A percentile compares a stretch with the other conserved stretches of the same genome.
These are phyloP conservation scores for Pseudocercospora ulei DNA, from an alignment of 2,329 filamentous ascomycete genomes.

Conservation along the genomic window DNA sequence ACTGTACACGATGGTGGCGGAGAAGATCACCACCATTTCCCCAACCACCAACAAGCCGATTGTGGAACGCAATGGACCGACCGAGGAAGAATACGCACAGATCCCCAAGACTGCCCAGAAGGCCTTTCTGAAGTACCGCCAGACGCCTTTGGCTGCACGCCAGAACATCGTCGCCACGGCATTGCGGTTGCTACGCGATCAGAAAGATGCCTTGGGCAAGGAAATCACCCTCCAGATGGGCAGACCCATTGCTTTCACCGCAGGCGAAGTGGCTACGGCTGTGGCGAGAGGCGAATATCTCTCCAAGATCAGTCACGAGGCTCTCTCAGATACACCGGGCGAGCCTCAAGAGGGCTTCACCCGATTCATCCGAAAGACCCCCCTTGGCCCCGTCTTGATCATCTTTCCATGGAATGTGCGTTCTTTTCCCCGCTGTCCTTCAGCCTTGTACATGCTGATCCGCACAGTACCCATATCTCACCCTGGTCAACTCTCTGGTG, in stretches of 20 bases:
- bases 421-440: constrained; percentile 31
- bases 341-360: constrained; percentile 81
- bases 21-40: constrained; percentile 68
- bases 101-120: constrained; percentile 63
- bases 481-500: constrained; percentile 82
- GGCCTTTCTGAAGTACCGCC: constrained; percentile 67
- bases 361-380: constrained; percentile 78
- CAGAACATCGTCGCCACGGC: constrained; percentile 74
- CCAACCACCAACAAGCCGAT: constrained; percentile 79
- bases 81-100: constrained; percentile 57
- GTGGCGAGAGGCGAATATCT: constrained; percentile 78
- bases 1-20: constrained; percentile 41
- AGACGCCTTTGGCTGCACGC: constrained; percentile 63
- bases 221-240: constrained; percentile 95
- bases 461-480: constrained; percentile 79
- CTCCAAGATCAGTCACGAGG: constrained; percentile 69
- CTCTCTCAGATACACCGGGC: constrained; percentile 68
- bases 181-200: constrained; percentile 57
- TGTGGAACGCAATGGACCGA: constrained; percentile 65
- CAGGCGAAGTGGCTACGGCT: constrained; percentile 73
- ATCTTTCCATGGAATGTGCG: constrained; percentile 95
- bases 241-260: constrained; percentile 76
- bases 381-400: constrained; percentile 76
- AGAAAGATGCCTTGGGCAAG: constrained; percentile 68
- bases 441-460: constrained; percentile 10